Conservation (phyloP, 1,284 basidiomycete species). For the Cutaneotrichosporon daszewskae region DNA sequence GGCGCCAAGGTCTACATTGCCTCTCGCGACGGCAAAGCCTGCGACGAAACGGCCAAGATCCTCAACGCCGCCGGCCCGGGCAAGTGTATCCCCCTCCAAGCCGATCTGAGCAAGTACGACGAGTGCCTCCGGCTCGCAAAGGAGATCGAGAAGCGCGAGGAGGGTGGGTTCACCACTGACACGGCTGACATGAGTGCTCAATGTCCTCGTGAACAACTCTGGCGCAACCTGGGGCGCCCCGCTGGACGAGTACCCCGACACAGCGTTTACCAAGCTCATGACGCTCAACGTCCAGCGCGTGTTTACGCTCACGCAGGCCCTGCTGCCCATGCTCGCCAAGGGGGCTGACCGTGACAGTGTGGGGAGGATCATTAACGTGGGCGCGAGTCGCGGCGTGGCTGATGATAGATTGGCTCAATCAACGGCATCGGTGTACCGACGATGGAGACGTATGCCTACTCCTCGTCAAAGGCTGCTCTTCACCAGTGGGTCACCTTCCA, state of each 20-base stretch:
- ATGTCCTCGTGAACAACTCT: conserved; percentile 53
- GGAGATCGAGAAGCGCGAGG: conserved; percentile 55
- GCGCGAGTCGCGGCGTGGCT: conserved; percentile 16
- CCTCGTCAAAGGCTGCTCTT: conserved; percentile 57
- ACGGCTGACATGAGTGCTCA: conserved; percentile 8
- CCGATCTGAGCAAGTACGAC: conserved; percentile 57
- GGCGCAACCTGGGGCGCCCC: conserved; percentile 61
- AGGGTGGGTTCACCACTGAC: conserved; percentile 28
- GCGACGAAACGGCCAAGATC: conserved; percentile 56
- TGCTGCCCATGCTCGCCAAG: conserved; percentile 58
- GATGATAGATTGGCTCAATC: conserved; percentile 58
- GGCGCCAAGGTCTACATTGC: conserved; percentile 65
- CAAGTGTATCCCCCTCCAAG: conserved; percentile 56
- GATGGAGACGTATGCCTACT: conserved; percentile 65
- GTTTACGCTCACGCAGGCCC: conserved; percentile 63
- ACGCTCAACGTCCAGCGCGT: conserved; percentile 64
- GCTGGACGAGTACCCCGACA: conserved; percentile 57
- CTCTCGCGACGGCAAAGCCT: conserved; percentile 57
- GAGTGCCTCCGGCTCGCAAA: conserved; percentile 57
- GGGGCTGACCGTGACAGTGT: conserved; percentile 52
- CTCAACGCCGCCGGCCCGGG: conserved; percentile 58
- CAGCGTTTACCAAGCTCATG: conserved; percentile 49
- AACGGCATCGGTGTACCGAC: conserved; percentile 56
- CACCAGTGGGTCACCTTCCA: conserved; percentile 34
- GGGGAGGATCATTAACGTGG: conserved; percentile 56